Base-by-base conservation (phyloP, 148 eudicot genomes). In the Cornus suecica region DNA sequence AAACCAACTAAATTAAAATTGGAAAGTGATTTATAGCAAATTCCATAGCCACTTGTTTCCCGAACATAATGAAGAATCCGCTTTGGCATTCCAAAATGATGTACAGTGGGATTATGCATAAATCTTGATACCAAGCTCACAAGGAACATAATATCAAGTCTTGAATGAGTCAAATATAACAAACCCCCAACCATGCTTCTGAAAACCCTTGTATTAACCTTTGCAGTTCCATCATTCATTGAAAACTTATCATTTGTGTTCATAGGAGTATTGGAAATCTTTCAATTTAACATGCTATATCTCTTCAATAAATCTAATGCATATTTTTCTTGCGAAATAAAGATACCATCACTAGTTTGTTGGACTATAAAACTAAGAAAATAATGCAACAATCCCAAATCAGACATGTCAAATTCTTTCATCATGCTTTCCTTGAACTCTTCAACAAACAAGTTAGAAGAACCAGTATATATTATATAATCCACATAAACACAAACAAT, bases 361-460 rank as follows among this genome's bases (percentile, higher is more conserved):
- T 22, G 3, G 20, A 72, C 22, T 72, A 58, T 25, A 0, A 72
- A 18, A 24, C 66, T 52, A 3, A 58, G 41, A 31, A 72, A 72
- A 31, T 58, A 62, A 10, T 72, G 26, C 66, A 72, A 24, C 14
- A 54, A 18, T 51, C 37, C 75, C 28, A 72, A 72, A 31, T 56
- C 66, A 30, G 42, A 25, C 75, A 72, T 58, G 2, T 72, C 48
- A 58, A 72, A 72, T 29, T 61, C 15, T 2, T 5, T 3, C 23
- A 20, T 52, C 34, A 72, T 64, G 14, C 16, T 56, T 4, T 42
- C 23, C 16, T 70, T 42, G 10, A 70, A 45, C 14, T 70, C 60
- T 29, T n/a, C 11, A 9, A 20, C 11, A 8, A 45, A 8, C 23
- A 10, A 1, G 6, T 26, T 25, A 45, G 28, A 45, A 45, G 61